These are phyloP conservation scores for Chalciporus piperatus DNA, from an alignment of 768 basidiomycete genomes.

Conservation along the genomic window DNA sequence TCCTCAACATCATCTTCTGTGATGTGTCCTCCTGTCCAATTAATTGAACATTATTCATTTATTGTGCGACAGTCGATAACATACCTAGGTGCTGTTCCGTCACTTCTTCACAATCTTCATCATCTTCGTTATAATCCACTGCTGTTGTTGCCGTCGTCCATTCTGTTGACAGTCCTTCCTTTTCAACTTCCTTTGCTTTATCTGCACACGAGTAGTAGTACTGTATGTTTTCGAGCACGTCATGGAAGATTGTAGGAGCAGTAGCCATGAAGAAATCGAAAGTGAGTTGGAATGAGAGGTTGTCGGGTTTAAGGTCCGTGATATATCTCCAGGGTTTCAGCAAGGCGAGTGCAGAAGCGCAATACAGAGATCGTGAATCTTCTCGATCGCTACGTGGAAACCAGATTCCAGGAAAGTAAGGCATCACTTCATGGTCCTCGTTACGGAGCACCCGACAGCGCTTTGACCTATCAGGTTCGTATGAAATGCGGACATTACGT, in stretches of 20 bases:
- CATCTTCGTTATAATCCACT: too few relatives aligned
- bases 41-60: too few relatives aligned
- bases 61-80: too few relatives aligned
- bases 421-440: slow-evolving; percentile 32
- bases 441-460: slow-evolving; percentile 21
- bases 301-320: slow-evolving; percentile 13
- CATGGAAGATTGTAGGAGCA: not conserved
- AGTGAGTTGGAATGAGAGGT: slow-evolving; percentile 15
- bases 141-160: too few relatives aligned
- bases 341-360: not conserved
- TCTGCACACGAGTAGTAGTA: slow-evolving; percentile 31
- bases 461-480: not conserved
- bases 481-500: not conserved
- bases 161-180: too few relatives aligned
- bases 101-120: too few relatives aligned
- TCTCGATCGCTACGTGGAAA: not conserved
- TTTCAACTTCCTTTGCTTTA: not conserved
- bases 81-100: too few relatives aligned
- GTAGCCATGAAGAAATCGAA: slow-evolving; percentile 15
- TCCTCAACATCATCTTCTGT: too few relatives aligned
- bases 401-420: slow-evolving; percentile 6
- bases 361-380: not conserved
- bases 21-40: too few relatives aligned
- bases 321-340: slow-evolving; percentile 2
- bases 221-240: slow-evolving; percentile 28